Conservation (phyloP, 2,329 filamentous ascomycete genomes). For the Pyrenophora tritici-repentis region DNA sequence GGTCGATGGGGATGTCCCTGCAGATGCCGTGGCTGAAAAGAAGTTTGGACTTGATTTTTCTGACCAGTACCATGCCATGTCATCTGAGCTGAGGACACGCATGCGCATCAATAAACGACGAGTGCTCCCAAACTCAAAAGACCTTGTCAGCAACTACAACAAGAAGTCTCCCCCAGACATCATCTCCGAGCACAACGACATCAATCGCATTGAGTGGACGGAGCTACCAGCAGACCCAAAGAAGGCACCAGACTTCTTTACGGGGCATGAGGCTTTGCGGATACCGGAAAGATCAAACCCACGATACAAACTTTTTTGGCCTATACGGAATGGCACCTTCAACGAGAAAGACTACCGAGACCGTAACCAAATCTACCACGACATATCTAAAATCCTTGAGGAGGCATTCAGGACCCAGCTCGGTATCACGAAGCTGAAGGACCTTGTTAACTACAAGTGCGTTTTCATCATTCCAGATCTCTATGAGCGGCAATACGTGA, state of each 20-base stretch:
- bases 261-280: conserved; percentile 79
- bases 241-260: conserved; percentile 75
- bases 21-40: conserved; percentile 69
- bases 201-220: conserved; percentile 93
- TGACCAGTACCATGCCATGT: conserved; percentile 76
- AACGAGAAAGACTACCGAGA: conserved; percentile 88
- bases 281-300: conserved; percentile 89
- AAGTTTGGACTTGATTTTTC: conserved; percentile 81
- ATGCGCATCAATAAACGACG: conserved; percentile 95
- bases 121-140: conserved; percentile 95
- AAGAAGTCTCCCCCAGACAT: conserved; percentile 79
- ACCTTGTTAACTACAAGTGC: conserved; percentile 90
- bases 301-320: conserved; percentile 92
- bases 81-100: conserved; percentile 81
- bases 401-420: conserved; percentile 86
- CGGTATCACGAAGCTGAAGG: conserved; percentile 73
- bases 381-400: conserved; percentile 85
- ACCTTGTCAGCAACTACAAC: conserved; percentile 94
- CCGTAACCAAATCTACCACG: conserved; percentile 79
- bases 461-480: conserved; percentile 97
- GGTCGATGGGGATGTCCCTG: conserved; percentile 65
- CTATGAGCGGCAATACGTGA: conserved; percentile 93
- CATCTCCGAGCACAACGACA: conserved; percentile 94
- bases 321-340: conserved; percentile 81
- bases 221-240: conserved; percentile 66